Base-by-base conservation (phyloP, 75 land plant species). In the Pseudotsuga menziesii region DNA sequence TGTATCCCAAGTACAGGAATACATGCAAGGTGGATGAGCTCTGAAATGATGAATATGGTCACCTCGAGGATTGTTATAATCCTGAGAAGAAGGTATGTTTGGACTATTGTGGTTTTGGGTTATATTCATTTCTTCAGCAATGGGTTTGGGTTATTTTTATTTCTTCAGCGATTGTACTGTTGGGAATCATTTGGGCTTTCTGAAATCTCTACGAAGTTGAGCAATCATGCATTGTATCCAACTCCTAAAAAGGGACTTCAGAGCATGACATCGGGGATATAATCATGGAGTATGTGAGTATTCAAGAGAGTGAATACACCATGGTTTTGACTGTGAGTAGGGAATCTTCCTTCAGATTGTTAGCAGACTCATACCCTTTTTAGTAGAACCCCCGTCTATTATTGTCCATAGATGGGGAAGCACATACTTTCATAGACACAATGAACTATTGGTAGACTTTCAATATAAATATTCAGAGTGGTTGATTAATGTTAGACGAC, bases 101-200 rank as follows among this genome's bases (percentile, higher is more conserved):
- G 59, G 94, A 94, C 57, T 94, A 94, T 76, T 92, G 93, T 66
- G 97, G 97, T 17, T 90, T 92, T 83, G 97, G 97, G 32, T 80
- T 94, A 26, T 94, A 91, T 75, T 91, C 94, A 27, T 87, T 82
- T 41, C 76, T 85, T 56, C 97, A 94, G 73, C 87, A 75, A 64
- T n/a, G n/a, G n/a, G n/a, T n/a, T n/a, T n/a, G n/a, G n/a, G n/a
- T n/a, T n/a, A n/a, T n/a, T n/a, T n/a, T n/a, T n/a, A n/a, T n/a
- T n/a, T n/a, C n/a, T n/a, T n/a, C n/a, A n/a, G n/a, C n/a, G n/a
- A n/a, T 59, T 81, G 76, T 83, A 87, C 17, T 60, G 80, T 77
- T 88, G 90, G 86, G 88, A 88, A 12, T 86, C 92, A 2, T 91
- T 94, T 81, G 86, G 82, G 63, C 81, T 94, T 52, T 82, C 86